phyloP scores from a whole-genome alignment of 257 asterid genomes.

The Solanum ossicruentum region DNA sequence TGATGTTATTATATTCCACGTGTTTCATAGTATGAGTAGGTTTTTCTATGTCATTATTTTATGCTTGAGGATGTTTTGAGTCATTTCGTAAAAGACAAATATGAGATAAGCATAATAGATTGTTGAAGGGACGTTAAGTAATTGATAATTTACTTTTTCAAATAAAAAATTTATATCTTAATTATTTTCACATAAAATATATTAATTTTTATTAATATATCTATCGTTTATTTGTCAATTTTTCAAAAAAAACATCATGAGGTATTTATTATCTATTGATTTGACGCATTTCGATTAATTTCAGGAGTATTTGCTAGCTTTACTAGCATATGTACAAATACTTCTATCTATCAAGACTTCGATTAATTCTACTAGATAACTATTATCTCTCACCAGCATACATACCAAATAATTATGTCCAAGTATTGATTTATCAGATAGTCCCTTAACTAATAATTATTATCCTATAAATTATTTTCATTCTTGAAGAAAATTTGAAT shows the following conservation, averaged over 20 bases:
- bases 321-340: neutral
- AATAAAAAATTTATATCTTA: no score
- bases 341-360: neutral
- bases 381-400: neutral
- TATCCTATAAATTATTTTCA: neutral
- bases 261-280: neutral
- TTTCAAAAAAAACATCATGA: no score
- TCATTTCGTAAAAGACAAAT: no score
- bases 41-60: neutral
- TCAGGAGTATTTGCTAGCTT: neutral
- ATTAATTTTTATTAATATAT: neutral
- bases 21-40: neutral
- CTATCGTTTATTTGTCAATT: neutral
- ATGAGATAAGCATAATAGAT: no score
- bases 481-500: neutral
- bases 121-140: no score
- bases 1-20: neutral
- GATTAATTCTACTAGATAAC: neutral
- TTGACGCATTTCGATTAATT: neutral
- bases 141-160: no score
- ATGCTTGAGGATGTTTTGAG: neutral
- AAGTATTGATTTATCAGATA: accelerated
- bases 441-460: neutral
- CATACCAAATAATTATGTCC: neutral
- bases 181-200: neutral